A percentile compares a stretch with the other conserved stretches of the same genome.
phyloP scores from a whole-genome alignment of 352 stramenopile genomes.

The Thraustochytrium striatum region DNA sequence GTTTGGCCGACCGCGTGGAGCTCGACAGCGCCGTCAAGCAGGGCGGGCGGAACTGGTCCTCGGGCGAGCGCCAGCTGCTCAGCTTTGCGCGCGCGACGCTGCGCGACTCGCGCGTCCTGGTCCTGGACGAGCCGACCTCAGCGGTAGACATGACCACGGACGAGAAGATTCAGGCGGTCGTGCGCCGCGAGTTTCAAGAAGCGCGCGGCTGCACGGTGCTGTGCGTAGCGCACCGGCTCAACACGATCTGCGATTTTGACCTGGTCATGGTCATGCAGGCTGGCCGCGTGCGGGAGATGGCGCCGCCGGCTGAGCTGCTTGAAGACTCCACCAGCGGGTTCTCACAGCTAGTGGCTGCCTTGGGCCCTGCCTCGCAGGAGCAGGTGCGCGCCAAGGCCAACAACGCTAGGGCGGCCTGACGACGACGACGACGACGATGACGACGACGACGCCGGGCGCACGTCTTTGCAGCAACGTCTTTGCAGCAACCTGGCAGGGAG shows the following conservation, averaged over 20 bases:
- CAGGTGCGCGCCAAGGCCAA: conserved; percentile 14
- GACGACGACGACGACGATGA: background rate
- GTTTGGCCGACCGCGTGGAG: conserved; percentile 9
- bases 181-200: background rate
- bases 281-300: conserved; percentile 74
- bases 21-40: conserved; percentile 22
- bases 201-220: conserved; percentile 76
- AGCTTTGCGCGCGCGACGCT: conserved; percentile 69
- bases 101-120: conserved; percentile 63
- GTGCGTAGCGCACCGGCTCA: conserved; percentile 90
- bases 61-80: conserved; percentile 62
- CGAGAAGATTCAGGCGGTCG: conserved; percentile 60
- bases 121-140: conserved; percentile 72
- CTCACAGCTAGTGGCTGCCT: conserved; percentile 3
- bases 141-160: conserved; percentile 72
- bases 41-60: conserved; percentile 38
- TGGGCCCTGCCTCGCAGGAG: conserved; percentile 20
- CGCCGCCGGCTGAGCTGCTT: background rate
- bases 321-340: background rate
- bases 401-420: background rate
- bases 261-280: conserved; percentile 89
- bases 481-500: background rate
- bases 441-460: background rate
- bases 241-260: conserved; percentile 94
- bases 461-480: background rate